Conservation (phyloP, 805 yeast genomes). For the Metschnikowia continentalis region DNA sequence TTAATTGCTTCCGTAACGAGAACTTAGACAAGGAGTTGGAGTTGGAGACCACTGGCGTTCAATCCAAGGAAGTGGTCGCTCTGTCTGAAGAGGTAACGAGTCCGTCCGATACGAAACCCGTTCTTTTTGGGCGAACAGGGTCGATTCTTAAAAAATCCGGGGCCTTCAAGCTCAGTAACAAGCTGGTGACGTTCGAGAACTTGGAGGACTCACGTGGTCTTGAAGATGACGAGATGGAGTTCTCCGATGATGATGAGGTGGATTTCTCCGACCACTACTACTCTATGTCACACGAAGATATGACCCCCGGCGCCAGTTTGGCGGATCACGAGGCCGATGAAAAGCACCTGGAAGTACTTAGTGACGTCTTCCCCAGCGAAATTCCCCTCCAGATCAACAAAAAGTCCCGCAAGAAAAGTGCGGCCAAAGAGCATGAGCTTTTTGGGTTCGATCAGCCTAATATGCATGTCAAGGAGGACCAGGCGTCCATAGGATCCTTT, state of each 20-base stretch:
- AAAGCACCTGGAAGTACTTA: slow-evolving; percentile 37
- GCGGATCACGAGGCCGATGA: slow-evolving; percentile 13
- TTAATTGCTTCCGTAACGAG: slow-evolving; percentile 90
- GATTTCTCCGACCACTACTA: slow-evolving; percentile 20
- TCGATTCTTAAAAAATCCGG: slow-evolving; percentile 15
- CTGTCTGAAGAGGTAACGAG: not conserved
- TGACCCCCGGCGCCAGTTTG: slow-evolving; percentile 1
- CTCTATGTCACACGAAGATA: slow-evolving; percentile 22
- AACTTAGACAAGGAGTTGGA: slow-evolving; percentile 41
- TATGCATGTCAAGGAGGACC: slow-evolving; percentile 13
- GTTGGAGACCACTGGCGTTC: not conserved
- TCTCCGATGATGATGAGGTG: slow-evolving; percentile 10
- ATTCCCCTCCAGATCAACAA: slow-evolving; percentile 33
- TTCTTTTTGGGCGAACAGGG: slow-evolving; percentile 7
- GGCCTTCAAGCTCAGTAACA: slow-evolving; percentile 15
- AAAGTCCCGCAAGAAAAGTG: slow-evolving; percentile 3
- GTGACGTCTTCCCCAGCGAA: slow-evolving; percentile 37
- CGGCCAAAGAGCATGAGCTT: not conserved
- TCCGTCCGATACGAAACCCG: not conserved
- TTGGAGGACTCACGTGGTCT: slow-evolving; percentile 24
- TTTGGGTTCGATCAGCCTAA: not conserved
- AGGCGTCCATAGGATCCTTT: slow-evolving; percentile 33
- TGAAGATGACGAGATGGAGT: slow-evolving; percentile 12
- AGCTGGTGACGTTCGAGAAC: slow-evolving; percentile 40
- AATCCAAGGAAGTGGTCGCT: not conserved